Evolutionary conservation across 2,329 filamentous ascomycete genomes (phyloP).

Genomic region (Penicillium sp.): DNA sequence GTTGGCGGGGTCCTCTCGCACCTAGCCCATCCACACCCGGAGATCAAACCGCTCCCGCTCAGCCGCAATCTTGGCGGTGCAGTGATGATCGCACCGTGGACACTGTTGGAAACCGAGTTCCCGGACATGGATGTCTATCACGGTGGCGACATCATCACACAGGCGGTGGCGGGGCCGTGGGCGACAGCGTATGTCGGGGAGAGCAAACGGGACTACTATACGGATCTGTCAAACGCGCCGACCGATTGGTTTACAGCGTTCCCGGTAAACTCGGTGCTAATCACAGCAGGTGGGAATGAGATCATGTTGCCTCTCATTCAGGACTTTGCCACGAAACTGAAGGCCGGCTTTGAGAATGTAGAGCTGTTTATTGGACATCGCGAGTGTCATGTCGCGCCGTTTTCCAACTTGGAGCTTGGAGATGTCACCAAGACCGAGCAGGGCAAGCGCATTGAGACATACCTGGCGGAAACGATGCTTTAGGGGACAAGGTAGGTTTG

Average conservation of each 20-base stretch:
- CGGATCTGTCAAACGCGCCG: constrained; percentile 51
- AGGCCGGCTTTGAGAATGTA: constrained; percentile 37
- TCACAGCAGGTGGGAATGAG: constrained; percentile 58
- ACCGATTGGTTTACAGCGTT: constrained; percentile 55
- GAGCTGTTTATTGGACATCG: constrained; percentile 39
- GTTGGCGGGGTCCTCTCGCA: constrained; percentile 42
- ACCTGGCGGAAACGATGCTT: constrained; percentile 29
- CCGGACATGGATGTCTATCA: constrained; percentile 47
- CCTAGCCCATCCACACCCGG: constrained; percentile 55
- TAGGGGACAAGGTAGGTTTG: neutral
- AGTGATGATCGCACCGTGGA: constrained; percentile 60
- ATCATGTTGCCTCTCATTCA: constrained; percentile 57
- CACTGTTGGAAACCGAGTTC: constrained; percentile 50
- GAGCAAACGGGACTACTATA: constrained; percentile 51
- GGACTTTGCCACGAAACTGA: constrained; percentile 50
- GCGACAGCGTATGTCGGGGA: constrained; percentile 48
- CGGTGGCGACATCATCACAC: constrained; percentile 53
- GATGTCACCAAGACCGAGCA: constrained; percentile 40
- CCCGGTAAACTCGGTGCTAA: constrained; percentile 50
- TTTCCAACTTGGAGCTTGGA: constrained; percentile 41
- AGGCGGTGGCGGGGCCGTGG: constrained; percentile 47
- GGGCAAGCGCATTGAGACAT: constrained; percentile 39
- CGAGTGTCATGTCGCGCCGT: constrained; percentile 45
- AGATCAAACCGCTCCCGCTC: constrained; percentile 47
- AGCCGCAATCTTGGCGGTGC: constrained; percentile 49